Base-by-base conservation (phyloP, 148 eudicot genomes). In the Euryodendron excelsum region DNA sequence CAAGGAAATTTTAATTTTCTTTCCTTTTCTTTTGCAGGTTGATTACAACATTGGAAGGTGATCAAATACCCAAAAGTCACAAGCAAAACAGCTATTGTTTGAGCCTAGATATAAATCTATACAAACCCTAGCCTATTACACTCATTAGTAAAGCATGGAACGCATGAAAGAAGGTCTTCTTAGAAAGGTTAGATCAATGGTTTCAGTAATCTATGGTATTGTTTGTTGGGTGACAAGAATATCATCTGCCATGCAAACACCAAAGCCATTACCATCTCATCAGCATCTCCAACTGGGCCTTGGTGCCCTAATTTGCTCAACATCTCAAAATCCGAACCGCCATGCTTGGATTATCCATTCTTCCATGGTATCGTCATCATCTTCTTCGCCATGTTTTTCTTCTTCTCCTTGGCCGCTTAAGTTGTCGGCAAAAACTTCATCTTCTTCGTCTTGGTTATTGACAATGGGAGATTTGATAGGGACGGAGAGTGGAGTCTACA, bases 391-490 rank as follows among this genome's bases (percentile, higher is more conserved):
- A 31, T 21, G 12, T 6, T 68, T 14, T 1, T 31, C 44, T 2
- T 5, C 52, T 39, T 39, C 52, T 7, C 5, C 11, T 0, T 37
- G 30, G 5, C 3, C 11, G 10, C 9, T 48, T n/a, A n/a, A n/a
- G 5, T 28, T 31, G 30, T 28, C 14, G 0, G 17, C 33, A 7
- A 9, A 9, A 18, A 21, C 65, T 36, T 52, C 62, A 9, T 30
- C 15, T 4, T 50, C 65, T 37, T 34, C 64, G 7, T 55, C 65
- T 55, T 55, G 65, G 47, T 55, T 28, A 9, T 34, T 31, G 0
- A 18, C 47, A 8, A 74, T 41, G 4, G 65, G 77, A 21, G 77
- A 74, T n/a, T 12, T 74, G 34, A 34, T 74, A 33, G 77, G 77
- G 27, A 34, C 66, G 0, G 77, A 74, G n/a, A 74, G 48, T 12